Evolutionary conservation across 2,329 filamentous ascomycete species (phyloP), one percentile per base, ranked within the genome.

Genomic region (Sphaceloma murrayae): DNA sequence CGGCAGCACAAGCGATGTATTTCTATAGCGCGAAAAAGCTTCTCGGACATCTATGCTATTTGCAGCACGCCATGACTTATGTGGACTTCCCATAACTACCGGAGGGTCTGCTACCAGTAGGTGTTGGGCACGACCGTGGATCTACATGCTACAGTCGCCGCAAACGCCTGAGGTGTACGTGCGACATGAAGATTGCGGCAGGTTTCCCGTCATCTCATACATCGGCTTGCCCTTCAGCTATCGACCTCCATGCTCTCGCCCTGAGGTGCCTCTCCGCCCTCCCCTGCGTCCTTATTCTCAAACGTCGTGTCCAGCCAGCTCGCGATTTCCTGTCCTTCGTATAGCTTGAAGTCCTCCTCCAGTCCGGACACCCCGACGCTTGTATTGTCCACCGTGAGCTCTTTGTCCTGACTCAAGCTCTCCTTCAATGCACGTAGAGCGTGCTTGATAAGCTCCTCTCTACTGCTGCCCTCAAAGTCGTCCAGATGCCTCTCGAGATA

Each of bases 311-410:
- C 87, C 62, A 96, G 75, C 78, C 88, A 88, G 52, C 79, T 78
- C 62, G 81, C 79, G 50, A 95, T 80, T 52, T 91, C 85, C 61
- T 86, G 79, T 10, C 87, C 88, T 62, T 98, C 91, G 58, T 84
- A 91, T 53, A 94, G 72, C 71, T 84, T 85, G 69, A 96, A 96
- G 51, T 77, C 76, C 72, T 96, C 85, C 16, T 88, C 84, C 49
- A 95, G 73, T 31, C 85, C 88, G 33, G 94, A 78, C 52, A 96
- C 74, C 27, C 85, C 88, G 44, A 98, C 77, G 55, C 86, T 94
- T 45, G 88, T 94, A 69, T 98, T 98, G 64, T 96, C 91, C 30
- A 95, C 78, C 45, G 89, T 96, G 63, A 98, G 70, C 74, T 96
- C 88, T 72, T 93, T 94, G 67, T 98, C 91, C 75, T 96, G 89